Evolutionary conservation across 2,329 filamentous ascomycete species (phyloP).

Genomic region (Colletotrichum neosansevieriae): DNA sequence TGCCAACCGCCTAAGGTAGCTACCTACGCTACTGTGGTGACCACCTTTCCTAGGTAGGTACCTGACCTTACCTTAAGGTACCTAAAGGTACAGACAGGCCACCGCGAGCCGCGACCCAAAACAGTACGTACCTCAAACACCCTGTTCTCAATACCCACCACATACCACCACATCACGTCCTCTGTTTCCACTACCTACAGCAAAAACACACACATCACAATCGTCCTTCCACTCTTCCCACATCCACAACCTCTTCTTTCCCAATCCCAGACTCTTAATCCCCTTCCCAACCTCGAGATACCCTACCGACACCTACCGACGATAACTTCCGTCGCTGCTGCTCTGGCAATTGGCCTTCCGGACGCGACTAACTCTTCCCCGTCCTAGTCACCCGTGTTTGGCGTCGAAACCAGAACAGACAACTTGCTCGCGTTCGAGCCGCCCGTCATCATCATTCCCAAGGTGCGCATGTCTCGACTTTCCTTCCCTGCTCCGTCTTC

Average conservation of each 20-base stretch:
- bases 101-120: slow-evolving; percentile 26
- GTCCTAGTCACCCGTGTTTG: slow-evolving; percentile 25
- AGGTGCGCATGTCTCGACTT: slow-evolving; percentile 32
- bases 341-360: slow-evolving; percentile 24
- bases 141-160: slow-evolving; percentile 37
- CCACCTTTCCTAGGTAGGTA: neutral
- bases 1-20: neutral
- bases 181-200: slow-evolving; percentile 38
- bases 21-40: slow-evolving; percentile 38
- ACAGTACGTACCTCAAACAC: slow-evolving; percentile 31
- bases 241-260: slow-evolving; percentile 30
- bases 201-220: slow-evolving; percentile 39
- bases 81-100: slow-evolving; percentile 12
- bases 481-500: slow-evolving; percentile 5
- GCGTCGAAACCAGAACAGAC: slow-evolving; percentile 30
- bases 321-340: neutral
- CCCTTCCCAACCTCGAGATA: slow-evolving; percentile 14
- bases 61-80: neutral
- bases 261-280: slow-evolving; percentile 3
- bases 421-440: slow-evolving; percentile 33
- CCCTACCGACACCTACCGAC: slow-evolving; percentile 2
- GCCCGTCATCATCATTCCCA: slow-evolving; percentile 38
- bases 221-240: slow-evolving; percentile 28
- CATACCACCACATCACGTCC: slow-evolving; percentile 41
- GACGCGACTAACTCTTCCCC: slow-evolving; percentile 31